Evolutionary conservation across 2,329 filamentous ascomycete genomes (phyloP).

Genomic region (Cordyceps farinosa): DNA sequence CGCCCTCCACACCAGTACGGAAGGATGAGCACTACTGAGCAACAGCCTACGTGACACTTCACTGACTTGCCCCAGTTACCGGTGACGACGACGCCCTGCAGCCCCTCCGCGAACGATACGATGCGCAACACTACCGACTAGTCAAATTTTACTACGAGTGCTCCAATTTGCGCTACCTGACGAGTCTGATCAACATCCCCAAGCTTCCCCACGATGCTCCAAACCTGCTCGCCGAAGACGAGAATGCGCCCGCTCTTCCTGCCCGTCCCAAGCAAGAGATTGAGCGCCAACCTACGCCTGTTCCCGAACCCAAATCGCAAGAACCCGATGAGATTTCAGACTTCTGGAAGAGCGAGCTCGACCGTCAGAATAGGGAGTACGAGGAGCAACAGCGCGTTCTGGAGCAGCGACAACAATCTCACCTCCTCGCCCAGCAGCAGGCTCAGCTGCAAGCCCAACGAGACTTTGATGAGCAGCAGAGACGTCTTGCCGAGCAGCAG

Average conservation of each 20-base stretch:
- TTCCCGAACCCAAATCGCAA: slow-evolving; percentile 62
- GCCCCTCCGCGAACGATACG: slow-evolving; percentile 82
- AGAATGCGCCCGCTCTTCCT: slow-evolving; percentile 77
- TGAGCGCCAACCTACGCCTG: slow-evolving; percentile 65
- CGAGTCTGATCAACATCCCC: slow-evolving; percentile 91
- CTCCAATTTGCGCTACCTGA: slow-evolving; percentile 94
- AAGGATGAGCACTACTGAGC: slow-evolving; percentile 28
- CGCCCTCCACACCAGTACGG: slow-evolving; percentile 89
- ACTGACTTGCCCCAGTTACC: slow-evolving; percentile 20
- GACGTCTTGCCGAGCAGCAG: slow-evolving; percentile 82
- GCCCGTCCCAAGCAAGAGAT: slow-evolving; percentile 74
- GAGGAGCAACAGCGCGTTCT: slow-evolving; percentile 89
- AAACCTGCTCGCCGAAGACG: slow-evolving; percentile 81
- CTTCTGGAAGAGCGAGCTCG: slow-evolving; percentile 94
- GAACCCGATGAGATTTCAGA: slow-evolving; percentile 95
- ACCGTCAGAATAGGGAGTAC: slow-evolving; percentile 88
- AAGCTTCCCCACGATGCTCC: slow-evolving; percentile 94
- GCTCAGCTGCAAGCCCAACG: slow-evolving; percentile 80
- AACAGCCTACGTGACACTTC: not conserved
- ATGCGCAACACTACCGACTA: slow-evolving; percentile 93
- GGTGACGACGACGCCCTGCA: slow-evolving; percentile 91
- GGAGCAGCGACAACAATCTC: slow-evolving; percentile 80
- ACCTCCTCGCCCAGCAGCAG: slow-evolving; percentile 76
- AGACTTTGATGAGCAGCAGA: slow-evolving; percentile 96
- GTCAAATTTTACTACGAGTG: slow-evolving; percentile 99